Evolutionary conservation across 2,329 filamentous ascomycete genomes (phyloP).

Genomic region (Graphilbum fragrans): DNA sequence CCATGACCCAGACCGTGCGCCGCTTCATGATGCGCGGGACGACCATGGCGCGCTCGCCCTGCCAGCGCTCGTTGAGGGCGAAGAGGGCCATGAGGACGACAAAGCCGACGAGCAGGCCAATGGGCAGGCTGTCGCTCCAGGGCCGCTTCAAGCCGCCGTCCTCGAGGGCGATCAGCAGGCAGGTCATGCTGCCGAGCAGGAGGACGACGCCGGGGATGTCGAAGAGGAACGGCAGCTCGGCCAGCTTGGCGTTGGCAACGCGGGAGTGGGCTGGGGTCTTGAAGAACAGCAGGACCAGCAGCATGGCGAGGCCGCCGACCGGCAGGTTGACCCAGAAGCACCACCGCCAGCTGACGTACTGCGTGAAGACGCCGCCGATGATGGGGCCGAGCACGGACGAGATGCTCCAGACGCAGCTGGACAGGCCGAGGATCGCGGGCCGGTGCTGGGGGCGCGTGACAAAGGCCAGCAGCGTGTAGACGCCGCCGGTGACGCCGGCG

Average conservation of each 20-base stretch:
- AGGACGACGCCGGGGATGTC: constrained; percentile 25
- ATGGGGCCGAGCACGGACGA: constrained; percentile 17
- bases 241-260: constrained; percentile 16
- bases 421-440: constrained; percentile 17
- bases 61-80: constrained; percentile 17
- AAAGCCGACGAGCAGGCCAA: constrained; percentile 22
- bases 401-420: constrained; percentile 12
- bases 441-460: constrained; percentile 12
- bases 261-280: constrained; percentile 19
- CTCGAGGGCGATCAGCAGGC: constrained; percentile 27
- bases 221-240: constrained; percentile 28
- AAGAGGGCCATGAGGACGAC: constrained; percentile 15
- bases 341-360: constrained; percentile 16
- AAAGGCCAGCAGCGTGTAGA: constrained; percentile 27
- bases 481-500: constrained; percentile 26
- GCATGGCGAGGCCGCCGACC: constrained; percentile 15
- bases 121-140: constrained; percentile 21
- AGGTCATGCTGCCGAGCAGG: constrained; percentile 24
- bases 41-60: constrained; percentile 37
- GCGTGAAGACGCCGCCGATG: constrained; percentile 15
- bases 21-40: constrained; percentile 29
- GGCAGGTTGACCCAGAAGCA: constrained; percentile 21
- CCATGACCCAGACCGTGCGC: constrained; percentile 28
- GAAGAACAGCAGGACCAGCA: constrained; percentile 22
- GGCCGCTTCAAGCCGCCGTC: constrained; percentile 26